Base-by-base conservation (phyloP, 2,329 filamentous ascomycete genomes). In the Penicillium sp. region DNA sequence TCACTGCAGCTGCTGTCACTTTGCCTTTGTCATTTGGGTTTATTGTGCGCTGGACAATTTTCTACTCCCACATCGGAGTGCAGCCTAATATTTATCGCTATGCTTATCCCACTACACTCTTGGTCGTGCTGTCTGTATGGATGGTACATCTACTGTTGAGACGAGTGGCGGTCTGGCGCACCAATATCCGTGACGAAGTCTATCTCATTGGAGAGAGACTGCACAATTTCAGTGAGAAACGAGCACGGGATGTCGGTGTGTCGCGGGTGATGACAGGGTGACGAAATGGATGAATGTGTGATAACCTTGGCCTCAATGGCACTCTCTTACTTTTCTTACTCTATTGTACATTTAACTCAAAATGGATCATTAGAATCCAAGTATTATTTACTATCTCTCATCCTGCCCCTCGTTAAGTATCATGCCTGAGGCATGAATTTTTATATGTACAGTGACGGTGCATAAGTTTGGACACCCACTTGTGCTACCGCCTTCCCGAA, bases 171-270 rank as follows among this genome's bases (percentile, higher is more conserved):
- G 74, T 81, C 19, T 97, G 91, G 90, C 82, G 87, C 60, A 77
- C 83, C 50, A 81, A 84, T 51, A 88, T 98, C 41, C 77, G 88
- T 34, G 94, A 98, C 67, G 94, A 98, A 70, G 90, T 95, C 0
- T 98, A 98, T 67, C 74, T 98, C 39, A 93, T 97, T 63, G 93
- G 93, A 2, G 91, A 98, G 72, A 75, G 90, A 52, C 71, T 98
- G 62, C 94, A 98, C 72, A 98, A 98, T 68, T 95, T 96, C 70
- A 87, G 88, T 3, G 83, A 85, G 64, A 70, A 69, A 49, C 64
- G 65, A 46, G 65, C 67, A 21, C 64, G 61, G 43, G 68, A 71
- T 55, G 66, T 71, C 10, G 67, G 68, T 26, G 63, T 67, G 5
- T 59, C 68, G 40, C 62, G 65, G 33, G 64, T 72, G 51, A 69